Conservation (phyloP, 345 rosid species). For the Acer campestre region DNA sequence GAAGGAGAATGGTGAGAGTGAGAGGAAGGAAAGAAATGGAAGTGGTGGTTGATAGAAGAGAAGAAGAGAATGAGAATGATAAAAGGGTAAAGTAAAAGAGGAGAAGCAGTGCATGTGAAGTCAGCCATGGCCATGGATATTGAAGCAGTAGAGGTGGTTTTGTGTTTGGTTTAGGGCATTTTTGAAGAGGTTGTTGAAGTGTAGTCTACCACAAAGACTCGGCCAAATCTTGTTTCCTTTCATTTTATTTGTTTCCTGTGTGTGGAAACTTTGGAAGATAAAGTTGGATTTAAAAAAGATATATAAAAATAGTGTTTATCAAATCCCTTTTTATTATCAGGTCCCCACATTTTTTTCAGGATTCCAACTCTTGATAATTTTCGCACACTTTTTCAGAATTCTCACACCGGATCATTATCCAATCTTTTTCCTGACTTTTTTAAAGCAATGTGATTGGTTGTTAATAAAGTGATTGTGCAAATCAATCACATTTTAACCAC, state of each 20-base stretch:
- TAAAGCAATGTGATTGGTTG: no score
- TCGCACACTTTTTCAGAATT: no score
- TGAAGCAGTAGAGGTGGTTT: neutral
- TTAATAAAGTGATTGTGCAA: no score
- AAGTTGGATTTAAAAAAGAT: neutral
- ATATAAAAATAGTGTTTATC: neutral
- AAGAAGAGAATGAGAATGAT: constrained; percentile 48
- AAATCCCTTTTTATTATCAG: no score
- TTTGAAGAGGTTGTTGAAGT: neutral
- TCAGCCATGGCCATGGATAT: constrained; percentile 59
- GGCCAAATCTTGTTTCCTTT: neutral
- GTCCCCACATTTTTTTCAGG: no score
- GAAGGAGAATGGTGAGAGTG: neutral
- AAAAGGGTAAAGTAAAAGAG: constrained; percentile 42
- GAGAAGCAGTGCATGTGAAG: constrained; percentile 37
- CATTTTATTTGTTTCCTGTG: neutral
- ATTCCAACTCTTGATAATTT: no score
- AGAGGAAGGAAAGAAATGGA: constrained; percentile 26
- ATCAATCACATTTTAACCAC: no score
- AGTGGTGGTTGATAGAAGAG: constrained; percentile 41
- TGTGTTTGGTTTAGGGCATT: neutral
- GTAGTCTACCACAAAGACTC: neutral
- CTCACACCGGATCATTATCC: no score
- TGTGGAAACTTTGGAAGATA: neutral
- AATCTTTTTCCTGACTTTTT: no score